A percentile compares a stretch with the other conserved stretches of the same genome.
Evolutionary conservation across 148 eudicot species (phyloP).

Genomic region (Linanthus parryae): DNA sequence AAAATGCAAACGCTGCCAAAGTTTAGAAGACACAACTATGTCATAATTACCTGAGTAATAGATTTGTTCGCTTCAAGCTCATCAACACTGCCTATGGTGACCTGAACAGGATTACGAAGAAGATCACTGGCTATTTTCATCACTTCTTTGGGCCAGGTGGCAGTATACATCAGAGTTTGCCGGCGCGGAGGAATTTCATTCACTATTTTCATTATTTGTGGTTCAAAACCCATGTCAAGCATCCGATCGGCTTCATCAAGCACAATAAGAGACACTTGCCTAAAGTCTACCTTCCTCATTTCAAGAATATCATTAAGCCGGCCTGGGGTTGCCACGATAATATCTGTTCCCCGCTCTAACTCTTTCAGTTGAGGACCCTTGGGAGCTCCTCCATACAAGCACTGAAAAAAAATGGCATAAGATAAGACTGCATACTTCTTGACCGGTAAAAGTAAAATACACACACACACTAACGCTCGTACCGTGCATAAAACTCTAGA

Average conservation of each 20-base stretch:
- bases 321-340: constrained; percentile 98
- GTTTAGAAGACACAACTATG: not conserved
- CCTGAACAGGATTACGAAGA: constrained; percentile 85
- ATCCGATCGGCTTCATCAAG: constrained; percentile 98
- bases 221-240: constrained; percentile 99
- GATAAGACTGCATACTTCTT: not conserved
- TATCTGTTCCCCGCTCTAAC: constrained; percentile 82
- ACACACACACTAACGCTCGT: constrained; percentile 10
- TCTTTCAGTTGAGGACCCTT: constrained; percentile 87
- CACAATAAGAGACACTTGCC: constrained; percentile 90
- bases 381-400: constrained; percentile 93
- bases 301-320: constrained; percentile 98
- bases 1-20: no score
- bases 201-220: constrained; percentile 95
- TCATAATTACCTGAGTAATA: constrained; percentile 70
- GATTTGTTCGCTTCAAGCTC: constrained; percentile 98
- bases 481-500: constrained; percentile 88
- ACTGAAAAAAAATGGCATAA: constrained; percentile 53
- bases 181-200: constrained; percentile 92
- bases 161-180: constrained; percentile 98
- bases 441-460: not conserved
- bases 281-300: constrained; percentile 68
- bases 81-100: constrained; percentile 82
- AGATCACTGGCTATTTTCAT: constrained; percentile 86
- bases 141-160: constrained; percentile 99